Percentiles rank a stretch among this genome's conserved stretches.
Conservation (phyloP, 1,139 yeast genomes). For the Lodderomyces orthopsilosis region DNA sequence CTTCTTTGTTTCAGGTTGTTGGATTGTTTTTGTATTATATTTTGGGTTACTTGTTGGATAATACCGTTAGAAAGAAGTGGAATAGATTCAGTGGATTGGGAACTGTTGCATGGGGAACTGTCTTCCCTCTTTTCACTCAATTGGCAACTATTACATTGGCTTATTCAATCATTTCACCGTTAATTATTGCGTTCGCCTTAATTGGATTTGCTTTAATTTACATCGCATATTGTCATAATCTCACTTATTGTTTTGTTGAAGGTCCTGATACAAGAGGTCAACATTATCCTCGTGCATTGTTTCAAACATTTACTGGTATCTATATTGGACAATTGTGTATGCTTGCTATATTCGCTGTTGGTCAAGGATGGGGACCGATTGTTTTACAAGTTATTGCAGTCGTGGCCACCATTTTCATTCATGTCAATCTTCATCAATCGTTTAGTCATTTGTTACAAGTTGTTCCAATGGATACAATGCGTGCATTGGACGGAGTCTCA, state of each 20-base stretch:
- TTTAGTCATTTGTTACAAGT: constrained; percentile 59
- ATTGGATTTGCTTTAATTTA: constrained; percentile 70
- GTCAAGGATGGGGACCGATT: constrained; percentile 94
- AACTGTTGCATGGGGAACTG: constrained; percentile 79
- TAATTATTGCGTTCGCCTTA: constrained; percentile 63
- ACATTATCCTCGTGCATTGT: constrained; percentile 82
- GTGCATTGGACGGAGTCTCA: constrained; percentile 65
- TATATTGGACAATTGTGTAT: constrained; percentile 85
- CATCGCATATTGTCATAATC: constrained; percentile 76
- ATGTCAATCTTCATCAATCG: constrained; percentile 57
- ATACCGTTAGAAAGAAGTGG: constrained; percentile 87
- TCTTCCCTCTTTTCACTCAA: constrained; percentile 80
- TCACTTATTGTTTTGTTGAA: constrained; percentile 63
- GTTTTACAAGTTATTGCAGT: constrained; percentile 68
- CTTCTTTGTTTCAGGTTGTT: constrained; percentile 74
- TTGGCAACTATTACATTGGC: constrained; percentile 78
- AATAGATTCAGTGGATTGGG: constrained; percentile 63
- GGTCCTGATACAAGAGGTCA: constrained; percentile 77
- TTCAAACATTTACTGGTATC: constrained; percentile 84
- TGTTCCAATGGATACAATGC: constrained; percentile 69
- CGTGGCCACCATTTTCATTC: constrained; percentile 63
- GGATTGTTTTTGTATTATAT: constrained; percentile 68
- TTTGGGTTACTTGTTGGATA: constrained; percentile 67
- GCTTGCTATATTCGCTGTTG: constrained; percentile 81
- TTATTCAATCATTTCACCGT: constrained; percentile 80